A percentile compares a stretch with the other conserved stretches of the same genome.
Evolutionary conservation across 2,329 filamentous ascomycete genomes (phyloP).

Genomic region (Aspergillus fructus): DNA sequence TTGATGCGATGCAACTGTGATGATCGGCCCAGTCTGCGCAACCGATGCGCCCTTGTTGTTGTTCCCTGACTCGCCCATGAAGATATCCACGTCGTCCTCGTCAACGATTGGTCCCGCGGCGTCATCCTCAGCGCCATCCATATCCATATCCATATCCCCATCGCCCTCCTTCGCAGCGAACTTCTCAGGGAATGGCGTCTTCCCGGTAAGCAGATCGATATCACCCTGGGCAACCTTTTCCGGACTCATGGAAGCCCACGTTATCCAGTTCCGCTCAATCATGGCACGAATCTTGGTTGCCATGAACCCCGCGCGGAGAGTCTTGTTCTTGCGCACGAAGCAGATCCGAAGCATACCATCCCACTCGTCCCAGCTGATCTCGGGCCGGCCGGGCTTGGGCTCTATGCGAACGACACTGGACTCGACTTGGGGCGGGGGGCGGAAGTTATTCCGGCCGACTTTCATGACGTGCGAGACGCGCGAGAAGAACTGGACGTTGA

Average conservation of each 20-base stretch:
- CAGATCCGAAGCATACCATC: constrained; percentile 81
- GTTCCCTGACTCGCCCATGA: constrained; percentile 39
- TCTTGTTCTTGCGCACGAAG: constrained; percentile 89
- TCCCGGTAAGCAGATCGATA: constrained; percentile 44
- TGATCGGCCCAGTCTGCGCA: constrained; percentile 45
- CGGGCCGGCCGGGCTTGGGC: constrained; percentile 79
- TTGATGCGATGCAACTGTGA: constrained; percentile 52
- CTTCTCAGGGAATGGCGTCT: constrained; percentile 1
- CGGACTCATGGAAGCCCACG: constrained; percentile 21
- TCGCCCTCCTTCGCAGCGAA: constrained; percentile 6
- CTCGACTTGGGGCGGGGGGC: constrained; percentile 89
- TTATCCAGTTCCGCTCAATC: constrained; percentile 21
- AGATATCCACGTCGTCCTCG: constrained; percentile 47
- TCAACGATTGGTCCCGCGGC: constrained; percentile 39
- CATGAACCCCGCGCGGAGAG: constrained; percentile 72
- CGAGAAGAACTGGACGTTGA: constrained; percentile 92
- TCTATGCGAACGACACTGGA: constrained; percentile 86
- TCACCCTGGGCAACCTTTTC: constrained; percentile 50
- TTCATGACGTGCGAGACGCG: constrained; percentile 76
- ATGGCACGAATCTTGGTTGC: constrained; percentile 58
- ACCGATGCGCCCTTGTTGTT: constrained; percentile 51
- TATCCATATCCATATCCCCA: constrained; percentile 27
- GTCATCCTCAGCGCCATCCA: constrained; percentile 44
- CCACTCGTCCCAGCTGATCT: constrained; percentile 93
- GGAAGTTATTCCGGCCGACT: constrained; percentile 95